Evolutionary conservation across 352 stramenopile genomes (phyloP).

Genomic region (Phytophthora brassicae): DNA sequence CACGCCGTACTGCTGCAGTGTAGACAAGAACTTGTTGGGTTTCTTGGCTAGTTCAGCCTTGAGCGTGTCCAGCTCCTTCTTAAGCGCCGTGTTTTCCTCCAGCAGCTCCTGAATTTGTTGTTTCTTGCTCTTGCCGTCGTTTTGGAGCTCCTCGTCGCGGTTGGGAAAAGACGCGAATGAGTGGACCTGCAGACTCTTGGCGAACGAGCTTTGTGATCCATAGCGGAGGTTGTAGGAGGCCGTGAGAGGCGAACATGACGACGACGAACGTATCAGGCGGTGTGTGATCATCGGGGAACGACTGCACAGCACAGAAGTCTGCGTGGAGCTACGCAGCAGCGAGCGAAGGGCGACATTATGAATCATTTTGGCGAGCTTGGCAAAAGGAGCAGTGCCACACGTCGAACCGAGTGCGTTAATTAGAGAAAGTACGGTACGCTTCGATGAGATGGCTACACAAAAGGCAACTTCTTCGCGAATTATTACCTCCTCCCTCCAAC

Average conservation of each 20-base stretch:
- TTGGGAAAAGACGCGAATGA: conserved; percentile 54
- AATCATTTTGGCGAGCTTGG: conserved; percentile 18
- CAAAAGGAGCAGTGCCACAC: conserved; percentile 15
- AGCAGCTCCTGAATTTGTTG: conserved; percentile 77
- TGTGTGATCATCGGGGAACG: conserved; percentile 22
- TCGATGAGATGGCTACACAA: conserved; percentile 5
- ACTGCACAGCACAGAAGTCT: conserved; percentile 13
- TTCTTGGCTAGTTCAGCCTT: conserved; percentile 55
- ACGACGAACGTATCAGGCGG: conserved; percentile 20
- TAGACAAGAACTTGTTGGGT: conserved; percentile 71
- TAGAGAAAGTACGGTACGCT: conserved; percentile 2
- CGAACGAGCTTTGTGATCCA: conserved; percentile 20
- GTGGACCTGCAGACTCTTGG: conserved; percentile 39
- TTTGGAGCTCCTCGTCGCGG: conserved; percentile 36
- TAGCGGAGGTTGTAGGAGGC: conserved; percentile 21
- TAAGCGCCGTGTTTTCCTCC: conserved; percentile 69
- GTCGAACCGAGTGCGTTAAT: neutral
- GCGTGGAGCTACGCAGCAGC: conserved; percentile 25
- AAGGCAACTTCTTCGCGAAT: too few relatives aligned
- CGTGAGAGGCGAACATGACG: conserved; percentile 16
- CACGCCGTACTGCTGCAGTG: conserved; percentile 84
- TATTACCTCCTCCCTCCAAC: too few relatives aligned
- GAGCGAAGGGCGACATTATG: conserved; percentile 31
- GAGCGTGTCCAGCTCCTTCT: conserved; percentile 68
- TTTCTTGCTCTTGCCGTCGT: conserved; percentile 34